Percentiles rank a stretch among this genome's conserved stretches.
These are phyloP conservation scores for Purshia tridentata DNA, from an alignment of 306 rosid species.

Conservation along the genomic window DNA sequence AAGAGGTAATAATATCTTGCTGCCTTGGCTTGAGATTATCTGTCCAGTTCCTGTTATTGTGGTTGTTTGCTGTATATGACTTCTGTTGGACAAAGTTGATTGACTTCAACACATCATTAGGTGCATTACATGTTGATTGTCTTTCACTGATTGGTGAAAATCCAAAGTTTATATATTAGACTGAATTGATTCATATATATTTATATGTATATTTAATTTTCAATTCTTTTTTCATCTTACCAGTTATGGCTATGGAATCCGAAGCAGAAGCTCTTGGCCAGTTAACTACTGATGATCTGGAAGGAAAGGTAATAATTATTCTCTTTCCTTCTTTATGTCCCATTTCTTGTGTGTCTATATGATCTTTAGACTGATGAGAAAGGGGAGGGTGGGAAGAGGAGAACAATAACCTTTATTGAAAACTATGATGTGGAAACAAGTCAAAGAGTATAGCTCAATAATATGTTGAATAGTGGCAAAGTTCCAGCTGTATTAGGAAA, in stretches of 20 bases:
- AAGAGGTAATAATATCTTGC: neutral
- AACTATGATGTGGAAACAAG: neutral
- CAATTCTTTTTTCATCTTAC: conserved; percentile 28
- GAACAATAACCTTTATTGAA: neutral
- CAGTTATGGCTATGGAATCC: conserved; percentile 94
- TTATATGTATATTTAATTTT: neutral
- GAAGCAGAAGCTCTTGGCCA: conserved; percentile 97
- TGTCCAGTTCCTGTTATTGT: neutral
- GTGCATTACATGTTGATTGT: neutral
- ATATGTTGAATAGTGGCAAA: neutral
- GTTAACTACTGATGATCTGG: conserved; percentile 84
- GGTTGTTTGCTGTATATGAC: neutral
- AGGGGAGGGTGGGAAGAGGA: neutral
- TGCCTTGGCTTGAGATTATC: neutral
- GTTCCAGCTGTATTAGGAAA: neutral
- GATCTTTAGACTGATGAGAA: neutral
- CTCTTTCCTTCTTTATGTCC: conserved; percentile 4
- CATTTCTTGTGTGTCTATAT: neutral
- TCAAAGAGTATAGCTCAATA: neutral
- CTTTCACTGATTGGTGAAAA: neutral
- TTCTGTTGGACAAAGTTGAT: neutral
- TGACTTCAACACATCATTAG: neutral
- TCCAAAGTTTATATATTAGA: neutral
- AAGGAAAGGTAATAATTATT: conserved; percentile 63
- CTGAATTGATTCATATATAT: neutral